These are phyloP conservation scores for Penicillium dipodomyicola DNA, from an alignment of 495 filamentous ascomycete species.

Conservation along the genomic window DNA sequence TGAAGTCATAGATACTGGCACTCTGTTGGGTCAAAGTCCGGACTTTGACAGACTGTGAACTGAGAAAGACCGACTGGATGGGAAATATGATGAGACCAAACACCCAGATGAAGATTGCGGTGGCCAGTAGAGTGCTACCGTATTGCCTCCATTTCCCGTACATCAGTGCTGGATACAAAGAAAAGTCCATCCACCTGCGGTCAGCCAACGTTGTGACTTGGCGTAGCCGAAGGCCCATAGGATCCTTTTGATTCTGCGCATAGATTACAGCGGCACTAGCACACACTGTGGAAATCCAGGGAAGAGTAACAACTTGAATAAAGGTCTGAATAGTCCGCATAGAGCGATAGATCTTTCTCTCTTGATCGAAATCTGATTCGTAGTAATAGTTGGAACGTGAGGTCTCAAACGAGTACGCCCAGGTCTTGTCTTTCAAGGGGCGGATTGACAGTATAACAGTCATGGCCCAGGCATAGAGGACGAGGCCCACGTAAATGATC, in stretches of 20 bases:
- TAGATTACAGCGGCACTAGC: conserved; percentile 24
- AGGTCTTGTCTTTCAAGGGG: background rate
- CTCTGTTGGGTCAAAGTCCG: background rate
- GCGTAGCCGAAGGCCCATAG: conserved; percentile 17
- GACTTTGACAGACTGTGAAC: background rate
- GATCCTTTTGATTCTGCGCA: conserved; percentile 24
- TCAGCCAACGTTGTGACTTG: conserved; percentile 27
- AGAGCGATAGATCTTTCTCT: background rate
- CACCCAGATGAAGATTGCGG: background rate
- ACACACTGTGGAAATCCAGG: conserved; percentile 24
- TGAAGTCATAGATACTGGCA: background rate
- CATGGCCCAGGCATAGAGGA: background rate
- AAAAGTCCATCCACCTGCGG: conserved; percentile 20
- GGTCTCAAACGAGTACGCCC: background rate
- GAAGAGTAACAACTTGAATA: conserved; percentile 12
- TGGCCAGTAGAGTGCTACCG: background rate
- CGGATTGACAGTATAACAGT: background rate
- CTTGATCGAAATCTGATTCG: background rate
- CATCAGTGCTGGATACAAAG: background rate
- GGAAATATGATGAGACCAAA: background rate
- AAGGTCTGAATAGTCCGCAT: background rate
- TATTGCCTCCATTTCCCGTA: background rate
- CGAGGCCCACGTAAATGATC: background rate
- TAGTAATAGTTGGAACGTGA: background rate
- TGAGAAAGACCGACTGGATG: background rate